Percentiles rank a stretch among this genome's conserved stretches.
These are phyloP conservation scores for Tulasnella calospora DNA, from an alignment of 768 basidiomycete genomes.

Conservation along the genomic window DNA sequence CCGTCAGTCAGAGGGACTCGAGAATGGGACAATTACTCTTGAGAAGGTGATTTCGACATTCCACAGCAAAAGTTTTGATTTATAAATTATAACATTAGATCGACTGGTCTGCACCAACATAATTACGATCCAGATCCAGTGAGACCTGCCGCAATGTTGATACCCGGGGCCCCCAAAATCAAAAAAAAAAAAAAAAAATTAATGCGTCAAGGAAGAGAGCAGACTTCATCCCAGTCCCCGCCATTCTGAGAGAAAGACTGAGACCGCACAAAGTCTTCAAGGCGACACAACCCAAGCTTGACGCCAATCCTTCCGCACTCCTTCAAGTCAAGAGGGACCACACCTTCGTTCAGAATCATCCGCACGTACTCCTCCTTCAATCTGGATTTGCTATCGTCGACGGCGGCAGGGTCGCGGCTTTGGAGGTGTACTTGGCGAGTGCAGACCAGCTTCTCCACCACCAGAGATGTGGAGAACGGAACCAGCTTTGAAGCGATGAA, in stretches of 20 bases:
- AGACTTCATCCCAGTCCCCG: slow-evolving; percentile 14
- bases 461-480: slow-evolving; percentile 23
- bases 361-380: slow-evolving; percentile 14
- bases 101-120: too few species aligned
- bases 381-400: not conserved
- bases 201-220: not conserved
- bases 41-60: too few species aligned
- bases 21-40: too few species aligned
- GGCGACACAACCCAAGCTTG: slow-evolving; percentile 12
- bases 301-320: slow-evolving; percentile 17
- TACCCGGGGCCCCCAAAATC: too few species aligned
- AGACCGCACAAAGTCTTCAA: slow-evolving; percentile 14
- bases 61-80: too few species aligned
- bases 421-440: not conserved
- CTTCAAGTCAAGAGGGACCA: not conserved
- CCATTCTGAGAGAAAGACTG: slow-evolving; percentile 19
- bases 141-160: too few species aligned
- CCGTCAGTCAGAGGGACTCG: too few species aligned
- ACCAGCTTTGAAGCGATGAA: slow-evolving; percentile 22
- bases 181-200: too few species aligned
- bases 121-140: too few species aligned
- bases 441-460: slow-evolving; percentile 28
- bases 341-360: slow-evolving; percentile 21
- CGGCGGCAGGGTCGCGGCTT: not conserved
- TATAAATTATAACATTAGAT: too few species aligned